Conservation (phyloP, 2,329 filamentous ascomycete genomes). For the Aspergillus tubingensis region DNA sequence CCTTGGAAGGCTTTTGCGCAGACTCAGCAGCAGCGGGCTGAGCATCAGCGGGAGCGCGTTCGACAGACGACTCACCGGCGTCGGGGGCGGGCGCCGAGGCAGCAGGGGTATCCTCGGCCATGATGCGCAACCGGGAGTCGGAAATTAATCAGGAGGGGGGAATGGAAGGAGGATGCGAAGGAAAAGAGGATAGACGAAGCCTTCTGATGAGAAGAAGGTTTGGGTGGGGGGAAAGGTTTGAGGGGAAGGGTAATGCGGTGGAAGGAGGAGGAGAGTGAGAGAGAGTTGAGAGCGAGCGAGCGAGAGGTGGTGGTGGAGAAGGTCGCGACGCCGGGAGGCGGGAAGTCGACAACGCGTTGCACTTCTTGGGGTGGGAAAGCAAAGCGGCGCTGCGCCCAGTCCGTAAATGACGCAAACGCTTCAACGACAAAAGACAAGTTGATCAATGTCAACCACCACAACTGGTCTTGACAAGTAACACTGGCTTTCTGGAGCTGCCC, state of each 20-base stretch:
- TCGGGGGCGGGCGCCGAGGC: constrained; percentile 32
- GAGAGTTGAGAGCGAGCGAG: constrained; percentile 31
- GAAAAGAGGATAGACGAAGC: constrained; percentile 15
- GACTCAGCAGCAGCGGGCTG: constrained; percentile 24
- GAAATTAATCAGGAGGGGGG: constrained; percentile 16
- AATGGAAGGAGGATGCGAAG: constrained; percentile 10
- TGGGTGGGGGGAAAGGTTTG: constrained; percentile 21
- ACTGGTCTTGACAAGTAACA: neutral
- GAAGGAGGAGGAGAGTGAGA: neutral
- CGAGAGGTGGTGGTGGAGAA: constrained; percentile 29
- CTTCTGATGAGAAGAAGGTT: constrained; percentile 13
- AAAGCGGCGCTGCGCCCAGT: constrained; percentile 16
- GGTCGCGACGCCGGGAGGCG: constrained; percentile 32
- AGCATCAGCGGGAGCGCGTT: constrained; percentile 32
- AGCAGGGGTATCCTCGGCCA: constrained; percentile 43
- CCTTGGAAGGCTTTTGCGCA: constrained; percentile 23
- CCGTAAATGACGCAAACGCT: constrained; percentile 28
- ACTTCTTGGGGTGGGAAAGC: constrained; percentile 20
- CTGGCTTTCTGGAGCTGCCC: neutral
- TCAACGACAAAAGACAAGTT: constrained; percentile 13
- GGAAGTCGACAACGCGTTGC: constrained; percentile 33
- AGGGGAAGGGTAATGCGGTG: constrained; percentile 27
- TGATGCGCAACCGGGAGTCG: constrained; percentile 31
- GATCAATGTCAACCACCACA: neutral
- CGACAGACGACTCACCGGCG: constrained; percentile 34